Base-by-base conservation (phyloP, 805 yeast genomes). In the Kazachstania bromeliacearum region DNA sequence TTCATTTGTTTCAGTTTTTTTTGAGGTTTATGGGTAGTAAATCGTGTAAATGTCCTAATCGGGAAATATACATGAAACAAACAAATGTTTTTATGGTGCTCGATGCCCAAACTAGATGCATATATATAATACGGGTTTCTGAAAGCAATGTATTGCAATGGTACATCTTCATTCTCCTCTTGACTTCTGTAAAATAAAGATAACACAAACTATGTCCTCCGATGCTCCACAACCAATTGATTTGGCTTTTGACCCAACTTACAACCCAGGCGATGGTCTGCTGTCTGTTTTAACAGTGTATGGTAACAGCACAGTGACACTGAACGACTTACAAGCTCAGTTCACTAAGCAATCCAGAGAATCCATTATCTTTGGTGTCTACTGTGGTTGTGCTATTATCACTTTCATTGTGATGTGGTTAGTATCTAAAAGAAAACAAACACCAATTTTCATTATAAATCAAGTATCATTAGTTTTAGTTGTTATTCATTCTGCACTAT, bases 401-500 rank as follows among this genome's bases (percentile, higher is more conserved):
- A 66, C 77, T 4, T 51, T 73, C 35, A 55, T 70, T 9, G 53
- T 68, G 4, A 58, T 77, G 29, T 65, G 70, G 47, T 53, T 77
- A 39, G 58, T 71, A 6, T 66, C 75, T 2, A 70, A 68, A 37
- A 73, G 70, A 40, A 73, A 68, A 46, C 68, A 58, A 16, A 74
- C 88, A 0, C 83, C 87, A 6, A 72, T 85, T 20, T 89, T 85
- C 55, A 55, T 77, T n/a, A 59, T 85, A 31, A 87, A 88, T 57
- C 77, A 77, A 52, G 34, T 66, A 2, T 73, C 82, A 23, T 62
- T 89, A 35, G 34, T 73, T 2, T 52, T 76, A 4, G 59, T 79
- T 36, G 55, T 79, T 4, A 38, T 85, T 12, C 79, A 82, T 36
- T 72, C 87, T 1, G 68, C 72, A 2, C 58, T 87, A 5, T 77